Evolutionary conservation across 495 filamentous ascomycete genomes (phyloP).

Genomic region (Cenococcum geophilum): DNA sequence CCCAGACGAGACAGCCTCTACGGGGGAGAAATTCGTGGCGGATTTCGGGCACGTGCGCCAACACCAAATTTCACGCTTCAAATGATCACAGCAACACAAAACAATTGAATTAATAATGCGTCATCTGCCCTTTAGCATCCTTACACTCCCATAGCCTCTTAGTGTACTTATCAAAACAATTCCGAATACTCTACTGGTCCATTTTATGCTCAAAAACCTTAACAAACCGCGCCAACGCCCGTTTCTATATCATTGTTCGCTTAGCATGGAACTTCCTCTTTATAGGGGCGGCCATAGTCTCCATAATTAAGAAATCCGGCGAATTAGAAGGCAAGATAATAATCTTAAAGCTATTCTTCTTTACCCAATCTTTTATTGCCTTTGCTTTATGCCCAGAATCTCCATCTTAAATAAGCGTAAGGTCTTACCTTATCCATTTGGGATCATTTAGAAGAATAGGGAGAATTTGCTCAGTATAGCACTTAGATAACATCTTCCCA

Average conservation of each 20-base stretch:
- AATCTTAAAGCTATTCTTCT: neutral
- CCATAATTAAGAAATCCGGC: constrained; percentile 1
- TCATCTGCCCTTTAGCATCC: neutral
- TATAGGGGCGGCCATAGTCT: neutral
- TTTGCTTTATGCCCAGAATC: constrained; percentile 1
- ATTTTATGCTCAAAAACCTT: neutral
- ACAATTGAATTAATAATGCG: neutral
- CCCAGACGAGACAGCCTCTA: no score
- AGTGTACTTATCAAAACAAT: neutral
- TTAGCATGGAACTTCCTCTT: neutral
- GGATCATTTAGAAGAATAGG: neutral
- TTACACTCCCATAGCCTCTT: neutral
- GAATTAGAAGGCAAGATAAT: neutral
- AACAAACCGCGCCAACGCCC: neutral
- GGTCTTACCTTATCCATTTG: neutral
- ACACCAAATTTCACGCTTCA: no score
- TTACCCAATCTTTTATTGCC: neutral
- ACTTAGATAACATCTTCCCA: neutral
- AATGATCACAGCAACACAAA: no score
- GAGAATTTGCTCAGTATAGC: neutral
- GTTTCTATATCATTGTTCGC: neutral
- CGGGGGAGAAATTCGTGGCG: no score
- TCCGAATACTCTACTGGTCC: neutral
- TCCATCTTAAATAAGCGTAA: constrained; percentile 1
- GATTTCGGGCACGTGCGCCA: no score